Base-by-base conservation (phyloP, 2,329 filamentous ascomycete species). In the Aspergillus ochraceus region DNA sequence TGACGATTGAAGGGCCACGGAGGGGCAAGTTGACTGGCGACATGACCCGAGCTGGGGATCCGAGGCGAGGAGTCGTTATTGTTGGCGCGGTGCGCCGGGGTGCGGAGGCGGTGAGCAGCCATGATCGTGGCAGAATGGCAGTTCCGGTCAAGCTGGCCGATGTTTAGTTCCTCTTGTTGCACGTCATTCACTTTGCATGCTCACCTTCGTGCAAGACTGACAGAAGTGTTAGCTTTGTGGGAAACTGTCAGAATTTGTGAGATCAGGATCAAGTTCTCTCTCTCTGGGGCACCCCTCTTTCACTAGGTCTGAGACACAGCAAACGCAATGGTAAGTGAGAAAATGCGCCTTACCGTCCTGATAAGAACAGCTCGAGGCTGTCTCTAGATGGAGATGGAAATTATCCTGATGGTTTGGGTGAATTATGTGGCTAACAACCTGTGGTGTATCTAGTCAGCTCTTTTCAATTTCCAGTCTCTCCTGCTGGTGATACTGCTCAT, bases 401-500 rank as follows among this genome's bases (percentile, higher is more conserved):
- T 2, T 29, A 8, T 29, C 8, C 8, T 9, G 26, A 29, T 5
- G 6, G 24, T 26, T 6, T 5, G 6, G 8, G 26, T 52, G 39
- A 60, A 30, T 12, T 51, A 22, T 46, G 36, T 36, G 10, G 29
- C 39, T 49, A 14, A 54, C 36, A 19, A 46, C 52, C 22, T 17
- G 6, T 24, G n/a, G 26, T 8, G 8, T 29, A 47, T 42, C 54
- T 71, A 97, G 95, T 90, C 95, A 60, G 95, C 95, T 57, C 89
- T 99, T 72, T 97, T 99, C 88, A 98, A 98, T 81, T 98, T 99
- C 83, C 92, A 97, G 79, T 96, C 92, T 60, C 90, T 98, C 68
- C 86, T 99, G 69, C 87, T 98, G 70, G 94, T 97, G 67, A 88
- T 99, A 71, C 88, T 99, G 54, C 89, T 99, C 68, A 87, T 96